phyloP scores from a whole-genome alignment of 805 yeast genomes.

The Myxozyma geophila region DNA sequence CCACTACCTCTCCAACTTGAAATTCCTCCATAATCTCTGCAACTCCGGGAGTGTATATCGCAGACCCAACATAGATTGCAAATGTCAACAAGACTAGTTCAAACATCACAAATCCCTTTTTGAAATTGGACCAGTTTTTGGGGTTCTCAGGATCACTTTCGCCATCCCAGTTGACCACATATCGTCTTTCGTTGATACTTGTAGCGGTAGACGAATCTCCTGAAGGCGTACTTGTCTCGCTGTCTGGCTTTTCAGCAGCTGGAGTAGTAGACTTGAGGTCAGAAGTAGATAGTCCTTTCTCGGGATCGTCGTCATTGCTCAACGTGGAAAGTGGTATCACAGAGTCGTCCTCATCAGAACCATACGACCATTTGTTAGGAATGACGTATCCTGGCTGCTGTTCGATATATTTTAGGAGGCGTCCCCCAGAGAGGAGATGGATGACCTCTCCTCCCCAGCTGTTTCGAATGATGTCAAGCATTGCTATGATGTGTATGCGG shows the following conservation, averaged over 20 bases:
- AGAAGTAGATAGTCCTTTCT: too few species aligned
- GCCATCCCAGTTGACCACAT: conserved; percentile 35
- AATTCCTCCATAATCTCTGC: conserved; percentile 53
- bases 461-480: conserved; percentile 12
- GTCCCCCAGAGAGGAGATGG: conserved; percentile 25
- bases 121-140: conserved; percentile 55
- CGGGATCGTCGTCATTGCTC: neutral
- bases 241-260: neutral
- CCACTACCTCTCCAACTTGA: conserved; percentile 51
- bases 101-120: conserved; percentile 49
- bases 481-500: neutral
- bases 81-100: conserved; percentile 55
- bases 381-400: conserved; percentile 21
- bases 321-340: conserved; percentile 4
- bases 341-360: neutral
- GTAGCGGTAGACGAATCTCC: neutral
- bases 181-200: neutral
- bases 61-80: conserved; percentile 61
- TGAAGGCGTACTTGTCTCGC: neutral
- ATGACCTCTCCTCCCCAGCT: conserved; percentile 24
- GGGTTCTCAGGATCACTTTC: conserved; percentile 50
- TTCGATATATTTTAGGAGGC: conserved; percentile 22
- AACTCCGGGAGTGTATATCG: conserved; percentile 60
- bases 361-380: neutral
- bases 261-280: too few species aligned